Base-by-base conservation (phyloP, 2,329 filamentous ascomycete genomes). In the Nannizzia gypsea region DNA sequence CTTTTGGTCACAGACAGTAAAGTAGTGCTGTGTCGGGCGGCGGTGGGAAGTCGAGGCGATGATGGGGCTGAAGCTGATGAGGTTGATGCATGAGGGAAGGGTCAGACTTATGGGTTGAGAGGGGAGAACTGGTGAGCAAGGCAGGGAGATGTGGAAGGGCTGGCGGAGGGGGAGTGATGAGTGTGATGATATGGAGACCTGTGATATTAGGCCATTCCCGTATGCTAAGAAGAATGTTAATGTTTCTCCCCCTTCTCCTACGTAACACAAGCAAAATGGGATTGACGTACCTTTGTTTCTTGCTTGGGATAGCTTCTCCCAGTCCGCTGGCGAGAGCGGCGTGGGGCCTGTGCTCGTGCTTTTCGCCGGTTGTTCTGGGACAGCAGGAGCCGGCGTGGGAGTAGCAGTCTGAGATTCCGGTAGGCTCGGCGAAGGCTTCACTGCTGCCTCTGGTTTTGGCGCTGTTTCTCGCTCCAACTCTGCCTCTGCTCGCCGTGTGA, bases 1-100 rank as follows among this genome's bases (percentile, higher is more conserved):
- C 57, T 78, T 74, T 42, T 83, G 80, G 44, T 80, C 82, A 67
- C 91, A 88, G 55, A 87, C 79, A 1, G 83, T 80, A 36, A 90
- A 86, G 69, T 89, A 90, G 38, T 93, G 75, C 68, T 86, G 89
- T 74, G 88, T 89, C 57, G 89, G 83, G 34, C 89, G 84, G 58
- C 82, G 80, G 61, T 85, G 81, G 3, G 89, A 73, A 36, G 80
- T 79, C 6, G 83, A 74, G 0, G 84, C 81, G 17, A 95, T 77
- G 9, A 80, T 81, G 3, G 87, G 85, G 22, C 82, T 78, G 60
- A 95, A 80, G 62, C 90, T 86, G 17, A 95, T 75, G 61, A 86
- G 85, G 65, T 83, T 84, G 66, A 90, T 55, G 83, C 54, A 79
- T 1, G 80, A 73, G 1, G 88, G 84, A 8, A 93, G 76, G 61